These are phyloP conservation scores for Capsicum baccatum DNA, from an alignment of 257 asterid genomes.

Conservation along the genomic window DNA sequence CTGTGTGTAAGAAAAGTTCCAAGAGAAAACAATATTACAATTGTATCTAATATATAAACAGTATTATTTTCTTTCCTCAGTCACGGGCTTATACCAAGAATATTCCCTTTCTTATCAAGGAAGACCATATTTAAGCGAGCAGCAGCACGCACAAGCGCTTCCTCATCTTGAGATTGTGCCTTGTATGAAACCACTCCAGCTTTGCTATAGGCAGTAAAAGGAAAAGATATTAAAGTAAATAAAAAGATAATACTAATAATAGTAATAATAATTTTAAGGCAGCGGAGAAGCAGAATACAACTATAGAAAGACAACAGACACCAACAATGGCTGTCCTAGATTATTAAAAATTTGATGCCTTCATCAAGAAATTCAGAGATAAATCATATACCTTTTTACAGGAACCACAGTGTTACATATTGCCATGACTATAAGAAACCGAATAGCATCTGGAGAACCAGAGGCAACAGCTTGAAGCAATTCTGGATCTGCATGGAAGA, in stretches of 20 bases:
- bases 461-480: slow-evolving; percentile 70
- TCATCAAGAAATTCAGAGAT: slow-evolving; percentile 32
- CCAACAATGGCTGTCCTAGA: neutral
- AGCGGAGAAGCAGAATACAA: slow-evolving; percentile 21
- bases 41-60: neutral
- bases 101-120: slow-evolving; percentile 65
- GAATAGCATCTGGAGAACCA: slow-evolving; percentile 74
- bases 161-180: slow-evolving; percentile 99
- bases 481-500: slow-evolving; percentile 61
- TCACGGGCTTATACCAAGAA: slow-evolving; percentile 65
- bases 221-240: slow-evolving; percentile 31
- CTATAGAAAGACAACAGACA: neutral
- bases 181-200: slow-evolving; percentile 75
- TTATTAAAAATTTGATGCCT: slow-evolving; percentile 15
- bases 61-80: slow-evolving; percentile 25
- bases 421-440: slow-evolving; percentile 86
- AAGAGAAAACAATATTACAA: slow-evolving; percentile 10
- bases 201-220: slow-evolving; percentile 52
- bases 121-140: slow-evolving; percentile 81
- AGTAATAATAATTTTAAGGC: slow-evolving; percentile 26
- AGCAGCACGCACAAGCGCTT: slow-evolving; percentile 98
- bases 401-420: slow-evolving; percentile 96
- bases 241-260: neutral
- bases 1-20: slow-evolving; percentile 55
- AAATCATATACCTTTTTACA: slow-evolving; percentile 65